phyloP scores from a whole-genome alignment of 352 stramenopile genomes.

The Globisporangium yorkense region DNA sequence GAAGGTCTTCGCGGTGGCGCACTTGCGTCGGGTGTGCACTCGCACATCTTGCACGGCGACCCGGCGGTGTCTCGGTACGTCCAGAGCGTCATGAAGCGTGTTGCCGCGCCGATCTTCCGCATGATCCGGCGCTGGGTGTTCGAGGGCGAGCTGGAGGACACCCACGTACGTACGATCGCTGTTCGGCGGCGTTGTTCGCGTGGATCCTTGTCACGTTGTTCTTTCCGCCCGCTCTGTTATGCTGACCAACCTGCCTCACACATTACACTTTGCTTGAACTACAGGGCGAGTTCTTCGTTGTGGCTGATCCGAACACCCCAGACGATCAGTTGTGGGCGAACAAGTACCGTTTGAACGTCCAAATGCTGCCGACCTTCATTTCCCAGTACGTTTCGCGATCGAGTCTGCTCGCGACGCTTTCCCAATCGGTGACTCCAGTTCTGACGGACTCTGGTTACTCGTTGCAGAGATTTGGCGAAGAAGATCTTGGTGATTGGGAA shows the following conservation, averaged over 20 bases:
- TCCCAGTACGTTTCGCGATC: conserved; percentile 41
- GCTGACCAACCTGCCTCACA: neutral
- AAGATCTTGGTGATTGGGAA: conserved; percentile 96
- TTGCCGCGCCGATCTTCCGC: conserved; percentile 72
- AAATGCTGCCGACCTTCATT: conserved; percentile 88
- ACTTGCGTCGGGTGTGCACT: conserved; percentile 86
- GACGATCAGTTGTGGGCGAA: conserved; percentile 83
- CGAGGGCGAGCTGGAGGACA: conserved; percentile 83
- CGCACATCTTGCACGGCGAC: conserved; percentile 90
- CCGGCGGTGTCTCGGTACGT: conserved; percentile 65
- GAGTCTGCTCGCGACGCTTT: too few species aligned
- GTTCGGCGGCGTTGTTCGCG: neutral
- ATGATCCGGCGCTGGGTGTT: conserved; percentile 89
- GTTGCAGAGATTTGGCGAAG: conserved; percentile 80
- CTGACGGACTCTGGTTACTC: neutral
- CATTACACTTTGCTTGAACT: too few species aligned
- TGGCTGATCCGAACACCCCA: conserved; percentile 56
- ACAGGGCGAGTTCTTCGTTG: conserved; percentile 86
- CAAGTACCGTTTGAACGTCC: conserved; percentile 79
- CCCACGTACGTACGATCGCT: conserved; percentile 45
- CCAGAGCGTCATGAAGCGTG: conserved; percentile 72
- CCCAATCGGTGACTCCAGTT: neutral
- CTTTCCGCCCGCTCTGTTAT: neutral
- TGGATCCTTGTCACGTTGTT: neutral
- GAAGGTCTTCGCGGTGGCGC: conserved; percentile 83